Conservation (phyloP, 2,329 filamentous ascomycete species). For the Sporothrix inflata region DNA sequence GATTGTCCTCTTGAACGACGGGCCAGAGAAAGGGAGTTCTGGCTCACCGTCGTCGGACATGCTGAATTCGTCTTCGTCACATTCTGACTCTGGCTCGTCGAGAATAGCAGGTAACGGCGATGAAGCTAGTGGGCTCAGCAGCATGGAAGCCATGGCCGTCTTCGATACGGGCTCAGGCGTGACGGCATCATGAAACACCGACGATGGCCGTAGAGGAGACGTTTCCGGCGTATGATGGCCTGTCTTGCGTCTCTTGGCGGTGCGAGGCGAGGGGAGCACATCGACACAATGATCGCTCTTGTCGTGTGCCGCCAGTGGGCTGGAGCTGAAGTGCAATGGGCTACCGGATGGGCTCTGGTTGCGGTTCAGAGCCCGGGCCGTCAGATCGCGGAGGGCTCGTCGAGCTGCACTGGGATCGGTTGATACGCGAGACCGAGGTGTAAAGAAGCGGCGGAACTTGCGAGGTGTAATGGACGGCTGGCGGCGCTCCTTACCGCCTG, state of each 20-base stretch:
- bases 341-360: slow-evolving; percentile 44
- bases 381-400: slow-evolving; percentile 48
- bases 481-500: slow-evolving; percentile 49
- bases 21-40: slow-evolving; percentile 33
- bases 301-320: slow-evolving; percentile 44
- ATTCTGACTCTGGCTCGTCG: slow-evolving; percentile 39
- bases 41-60: slow-evolving; percentile 40
- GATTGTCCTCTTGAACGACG: neutral
- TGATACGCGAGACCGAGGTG: slow-evolving; percentile 50
- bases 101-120: slow-evolving; percentile 37
- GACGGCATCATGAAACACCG: slow-evolving; percentile 20
- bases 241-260: slow-evolving; percentile 45
- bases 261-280: slow-evolving; percentile 36
- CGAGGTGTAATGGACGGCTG: slow-evolving; percentile 58
- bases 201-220: slow-evolving; percentile 41
- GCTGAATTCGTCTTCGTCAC: slow-evolving; percentile 39
- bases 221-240: slow-evolving; percentile 46
- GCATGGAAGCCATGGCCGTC: slow-evolving; percentile 29
- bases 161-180: slow-evolving; percentile 27
- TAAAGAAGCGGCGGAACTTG: slow-evolving; percentile 59
- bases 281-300: slow-evolving; percentile 33
- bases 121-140: slow-evolving; percentile 48
- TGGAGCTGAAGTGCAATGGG: slow-evolving; percentile 32
- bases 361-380: slow-evolving; percentile 46
- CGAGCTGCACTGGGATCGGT: slow-evolving; percentile 46